A percentile compares a stretch with the other conserved stretches of the same genome.
Evolutionary conservation across 257 asterid species (phyloP).

Genomic region (Dorcoceras hygrometricum): DNA sequence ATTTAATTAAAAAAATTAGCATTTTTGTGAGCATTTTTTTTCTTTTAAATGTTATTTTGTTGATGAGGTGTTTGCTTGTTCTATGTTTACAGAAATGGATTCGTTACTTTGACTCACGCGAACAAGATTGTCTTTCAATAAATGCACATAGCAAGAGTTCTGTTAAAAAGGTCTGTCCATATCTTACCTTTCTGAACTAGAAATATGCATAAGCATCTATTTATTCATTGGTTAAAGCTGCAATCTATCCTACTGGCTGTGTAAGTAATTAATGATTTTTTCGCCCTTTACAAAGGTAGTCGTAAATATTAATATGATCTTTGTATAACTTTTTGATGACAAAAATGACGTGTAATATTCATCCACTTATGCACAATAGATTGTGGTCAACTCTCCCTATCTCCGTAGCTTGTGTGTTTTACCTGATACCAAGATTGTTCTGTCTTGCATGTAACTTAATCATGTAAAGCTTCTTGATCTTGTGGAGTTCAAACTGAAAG

Average conservation of each 20-base stretch:
- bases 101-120: conserved; percentile 54
- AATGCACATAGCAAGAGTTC: conserved; percentile 91
- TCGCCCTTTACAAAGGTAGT: no score
- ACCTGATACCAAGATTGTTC: conserved; percentile 19
- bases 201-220: background rate
- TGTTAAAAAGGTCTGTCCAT: conserved; percentile 69
- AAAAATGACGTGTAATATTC: no score
- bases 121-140: conserved; percentile 77
- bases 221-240: background rate
- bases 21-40: background rate
- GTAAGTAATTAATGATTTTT: background rate
- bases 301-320: background rate
- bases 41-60: background rate
- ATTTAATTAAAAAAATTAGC: background rate
- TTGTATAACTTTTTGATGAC: background rate
- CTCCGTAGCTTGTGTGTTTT: conserved; percentile 12
- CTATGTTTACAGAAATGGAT: conserved; percentile 67
- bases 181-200: conserved; percentile 9
- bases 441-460: conserved; percentile 30
- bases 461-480: conserved; percentile 72
- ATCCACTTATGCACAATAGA: background rate
- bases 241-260: background rate
- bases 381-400: conserved; percentile 4
- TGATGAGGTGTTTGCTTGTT: conserved; percentile 15
- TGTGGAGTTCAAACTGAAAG: conserved; percentile 84